Conservation (phyloP, 345 rosid species). For the Melaleuca quinquenervia region DNA sequence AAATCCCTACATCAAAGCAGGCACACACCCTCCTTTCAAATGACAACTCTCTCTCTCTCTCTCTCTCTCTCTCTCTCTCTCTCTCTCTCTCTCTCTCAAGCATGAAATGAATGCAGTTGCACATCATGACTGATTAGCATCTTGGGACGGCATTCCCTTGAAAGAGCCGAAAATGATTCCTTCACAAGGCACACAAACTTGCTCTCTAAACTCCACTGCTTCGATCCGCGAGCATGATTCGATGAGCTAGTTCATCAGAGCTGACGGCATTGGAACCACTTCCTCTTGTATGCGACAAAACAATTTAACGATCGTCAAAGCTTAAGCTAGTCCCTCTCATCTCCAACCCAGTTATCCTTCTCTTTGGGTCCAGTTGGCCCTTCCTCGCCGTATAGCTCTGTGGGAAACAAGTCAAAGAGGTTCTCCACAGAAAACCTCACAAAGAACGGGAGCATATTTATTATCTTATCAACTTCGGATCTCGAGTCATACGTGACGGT, state of each 20-base stretch:
- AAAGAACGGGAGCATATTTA: slow-evolving; percentile 49
- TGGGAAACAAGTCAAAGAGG: slow-evolving; percentile 71
- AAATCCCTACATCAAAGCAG: not conserved
- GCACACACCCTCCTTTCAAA: not conserved
- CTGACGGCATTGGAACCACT: not conserved
- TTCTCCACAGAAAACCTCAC: slow-evolving; percentile 70
- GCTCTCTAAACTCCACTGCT: not conserved
- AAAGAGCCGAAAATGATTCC: not conserved
- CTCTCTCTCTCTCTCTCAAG: not conserved
- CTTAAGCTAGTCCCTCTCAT: slow-evolving; percentile 50
- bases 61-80: not conserved
- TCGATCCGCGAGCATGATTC: not conserved
- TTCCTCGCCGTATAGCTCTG: slow-evolving; percentile 89
- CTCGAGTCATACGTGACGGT: slow-evolving; percentile 64
- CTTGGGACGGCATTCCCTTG: not conserved
- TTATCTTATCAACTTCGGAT: slow-evolving; percentile 64
- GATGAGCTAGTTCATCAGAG: not conserved
- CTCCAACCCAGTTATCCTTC: slow-evolving; percentile 81
- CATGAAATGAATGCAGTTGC: not conserved
- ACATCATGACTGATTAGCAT: not conserved
- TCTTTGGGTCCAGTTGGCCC: slow-evolving; percentile 97
- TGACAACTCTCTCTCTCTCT: not conserved
- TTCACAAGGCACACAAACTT: not conserved
- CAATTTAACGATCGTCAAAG: not conserved
- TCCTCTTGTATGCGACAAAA: not conserved